Base-by-base conservation (phyloP, 2,329 filamentous ascomycete genomes). In the Fusarium siculi region DNA sequence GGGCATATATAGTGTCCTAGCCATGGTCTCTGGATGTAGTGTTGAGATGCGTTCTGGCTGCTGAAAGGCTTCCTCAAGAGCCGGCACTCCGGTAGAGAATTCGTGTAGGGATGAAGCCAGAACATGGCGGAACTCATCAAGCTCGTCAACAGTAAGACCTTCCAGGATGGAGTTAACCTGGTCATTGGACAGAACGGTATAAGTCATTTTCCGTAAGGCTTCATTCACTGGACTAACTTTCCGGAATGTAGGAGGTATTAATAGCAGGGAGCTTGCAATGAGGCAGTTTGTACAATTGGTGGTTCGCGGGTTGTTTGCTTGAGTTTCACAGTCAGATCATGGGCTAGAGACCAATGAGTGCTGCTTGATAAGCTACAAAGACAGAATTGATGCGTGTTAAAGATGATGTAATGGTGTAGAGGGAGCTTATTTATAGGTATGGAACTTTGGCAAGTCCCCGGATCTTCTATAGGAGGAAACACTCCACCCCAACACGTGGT, bases 1-100 rank as follows among this genome's bases (percentile, higher is more conserved):
- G 1, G 93, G 93, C 91, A 94, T 94, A 79, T 94, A 94, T 28
- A 94, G 82, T 5, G 91, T 93, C 23, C 89, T 91, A 36, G 86
- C 84, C 44, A 85, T 86, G 21, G 86, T 87, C 1, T 79, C 80
- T 4, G 82, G 78, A 32, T 87, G 87, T 44, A 85, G 79, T 12
- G 89, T 84, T 1, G 85, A 81, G 15, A 85, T 85, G 37, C 88
- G 84, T 63, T 85, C 83, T 10, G 89, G 90, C 74, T 91, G 89
- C 72, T 91, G 86, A 63, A 87, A 85, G 7, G 86, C 83, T 42
- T 81, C 80, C 39, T 83, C 80, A 32, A 82, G 79, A 21, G 80
- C 78, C 62, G 87, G 85, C 0, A 86, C 85, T 53, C 86, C 86
- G 4, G 87, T 90, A 8, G 90, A 91, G 80, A 91, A 91, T 63